Conservation (phyloP, 2,329 filamentous ascomycete genomes). For the Talaromyces atroroseus region DNA sequence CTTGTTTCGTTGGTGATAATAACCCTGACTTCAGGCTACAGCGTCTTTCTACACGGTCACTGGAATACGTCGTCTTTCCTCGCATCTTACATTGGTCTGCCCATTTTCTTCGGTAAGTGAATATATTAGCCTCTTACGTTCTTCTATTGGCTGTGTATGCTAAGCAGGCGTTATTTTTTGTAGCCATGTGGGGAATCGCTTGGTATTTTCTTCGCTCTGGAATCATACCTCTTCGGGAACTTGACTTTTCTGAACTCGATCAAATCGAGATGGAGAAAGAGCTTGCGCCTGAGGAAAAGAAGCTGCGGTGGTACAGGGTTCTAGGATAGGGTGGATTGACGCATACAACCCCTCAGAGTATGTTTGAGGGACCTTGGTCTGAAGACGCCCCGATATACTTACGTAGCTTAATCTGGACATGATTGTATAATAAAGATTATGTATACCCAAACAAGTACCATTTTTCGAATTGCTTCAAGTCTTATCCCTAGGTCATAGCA, state of each 20-base stretch:
- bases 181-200: not conserved
- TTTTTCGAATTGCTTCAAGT: too few relatives aligned
- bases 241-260: not conserved
- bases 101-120: not conserved
- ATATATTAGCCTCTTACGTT: not conserved
- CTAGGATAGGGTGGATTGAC: not conserved
- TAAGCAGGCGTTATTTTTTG: not conserved
- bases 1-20: conserved; percentile 58
- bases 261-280: not conserved
- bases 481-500: too few relatives aligned
- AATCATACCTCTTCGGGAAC: not conserved
- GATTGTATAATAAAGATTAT: not conserved
- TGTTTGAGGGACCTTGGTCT: too few relatives aligned
- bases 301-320: not conserved
- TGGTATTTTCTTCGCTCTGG: not conserved
- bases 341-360: too few relatives aligned
- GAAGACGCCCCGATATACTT: too few relatives aligned
- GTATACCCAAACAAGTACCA: too few relatives aligned
- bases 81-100: not conserved
- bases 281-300: not conserved
- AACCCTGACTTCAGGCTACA: conserved; percentile 64
- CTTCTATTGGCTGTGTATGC: not conserved
- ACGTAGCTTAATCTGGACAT: too few relatives aligned
- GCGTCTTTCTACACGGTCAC: conserved; percentile 54
- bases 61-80: conserved; percentile 52